Evolutionary conservation across 2,329 filamentous ascomycete species (phyloP).

Genomic region (Aspergillus fumigatus): DNA sequence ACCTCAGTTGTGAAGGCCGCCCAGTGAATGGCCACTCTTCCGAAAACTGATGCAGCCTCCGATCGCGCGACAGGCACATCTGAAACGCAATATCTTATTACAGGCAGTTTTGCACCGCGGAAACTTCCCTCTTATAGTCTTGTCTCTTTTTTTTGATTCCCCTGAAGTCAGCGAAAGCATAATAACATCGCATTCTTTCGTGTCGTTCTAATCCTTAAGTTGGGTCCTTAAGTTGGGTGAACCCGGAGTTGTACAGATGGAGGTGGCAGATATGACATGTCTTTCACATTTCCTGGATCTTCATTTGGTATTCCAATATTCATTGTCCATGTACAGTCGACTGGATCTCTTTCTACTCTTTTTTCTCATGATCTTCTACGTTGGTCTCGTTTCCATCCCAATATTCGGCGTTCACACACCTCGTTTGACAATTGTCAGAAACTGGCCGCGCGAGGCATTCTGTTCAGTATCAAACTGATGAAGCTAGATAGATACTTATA

Average conservation of each 20-base stretch:
- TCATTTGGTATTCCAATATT: conserved; percentile 10
- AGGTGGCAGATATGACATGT: conserved; percentile 16
- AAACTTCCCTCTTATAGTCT: not conserved
- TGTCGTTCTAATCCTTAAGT: conserved; percentile 2
- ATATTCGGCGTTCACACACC: conserved; percentile 16
- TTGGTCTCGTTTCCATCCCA: conserved; percentile 1
- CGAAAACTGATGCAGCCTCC: not conserved
- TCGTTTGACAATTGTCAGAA: conserved; percentile 8
- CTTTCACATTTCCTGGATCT: conserved; percentile 13
- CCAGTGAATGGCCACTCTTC: not conserved
- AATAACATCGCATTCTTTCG: not conserved
- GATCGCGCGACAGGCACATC: not conserved
- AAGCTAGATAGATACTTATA: not conserved
- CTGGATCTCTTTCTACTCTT: conserved; percentile 1
- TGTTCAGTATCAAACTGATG: not conserved
- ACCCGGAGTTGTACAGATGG: conserved; percentile 21
- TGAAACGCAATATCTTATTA: not conserved
- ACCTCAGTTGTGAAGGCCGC: not conserved
- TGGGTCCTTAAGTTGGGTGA: conserved; percentile 8
- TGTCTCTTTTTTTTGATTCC: conserved; percentile 7
- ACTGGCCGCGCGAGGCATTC: conserved; percentile 4
- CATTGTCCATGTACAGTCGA: conserved; percentile 10
- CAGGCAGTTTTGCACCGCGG: not conserved
- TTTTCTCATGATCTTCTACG: not conserved
- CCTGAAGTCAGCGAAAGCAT: conserved; percentile 6